Evolutionary conservation across 306 rosid genomes (phyloP).

Genomic region (Cyclanthera cordifolia): DNA sequence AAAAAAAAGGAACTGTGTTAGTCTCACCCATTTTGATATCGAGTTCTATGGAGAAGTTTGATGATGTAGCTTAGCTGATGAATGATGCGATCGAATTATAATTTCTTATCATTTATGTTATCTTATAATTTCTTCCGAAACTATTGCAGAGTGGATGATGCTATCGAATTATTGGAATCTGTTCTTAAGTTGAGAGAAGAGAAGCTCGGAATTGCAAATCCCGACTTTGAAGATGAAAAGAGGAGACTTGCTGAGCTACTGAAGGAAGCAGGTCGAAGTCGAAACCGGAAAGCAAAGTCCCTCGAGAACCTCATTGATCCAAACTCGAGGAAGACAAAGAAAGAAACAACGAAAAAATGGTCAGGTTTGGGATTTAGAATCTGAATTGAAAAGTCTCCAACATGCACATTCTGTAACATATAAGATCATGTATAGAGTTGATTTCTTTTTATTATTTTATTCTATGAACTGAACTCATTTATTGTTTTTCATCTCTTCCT

Average conservation of each 20-base stretch:
- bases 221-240: constrained; percentile 93
- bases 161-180: constrained; percentile 83
- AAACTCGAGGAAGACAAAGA: constrained; percentile 81
- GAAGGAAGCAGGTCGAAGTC: constrained; percentile 93
- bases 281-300: constrained; percentile 86
- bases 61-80: not conserved
- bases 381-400: constrained; percentile 24
- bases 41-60: not conserved
- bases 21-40: not conserved
- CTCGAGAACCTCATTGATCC: constrained; percentile 92
- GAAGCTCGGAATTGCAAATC: constrained; percentile 90
- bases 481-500: constrained; percentile 28
- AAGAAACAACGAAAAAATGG: constrained; percentile 84
- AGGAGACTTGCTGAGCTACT: constrained; percentile 75
- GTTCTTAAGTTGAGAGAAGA: constrained; percentile 78
- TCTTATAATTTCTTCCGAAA: constrained; percentile 12
- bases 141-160: constrained; percentile 80
- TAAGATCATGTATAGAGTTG: constrained; percentile 80
- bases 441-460: constrained; percentile 5
- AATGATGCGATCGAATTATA: no score
- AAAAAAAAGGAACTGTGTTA: no score
- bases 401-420: constrained; percentile 79
- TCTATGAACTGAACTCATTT: constrained; percentile 23
- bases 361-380: constrained; percentile 87
- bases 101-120: no score